A percentile compares a stretch with the other conserved stretches of the same genome.
These are phyloP conservation scores for Yamadazyma tumulicola DNA, from an alignment of 805 yeast species.

Conservation along the genomic window DNA sequence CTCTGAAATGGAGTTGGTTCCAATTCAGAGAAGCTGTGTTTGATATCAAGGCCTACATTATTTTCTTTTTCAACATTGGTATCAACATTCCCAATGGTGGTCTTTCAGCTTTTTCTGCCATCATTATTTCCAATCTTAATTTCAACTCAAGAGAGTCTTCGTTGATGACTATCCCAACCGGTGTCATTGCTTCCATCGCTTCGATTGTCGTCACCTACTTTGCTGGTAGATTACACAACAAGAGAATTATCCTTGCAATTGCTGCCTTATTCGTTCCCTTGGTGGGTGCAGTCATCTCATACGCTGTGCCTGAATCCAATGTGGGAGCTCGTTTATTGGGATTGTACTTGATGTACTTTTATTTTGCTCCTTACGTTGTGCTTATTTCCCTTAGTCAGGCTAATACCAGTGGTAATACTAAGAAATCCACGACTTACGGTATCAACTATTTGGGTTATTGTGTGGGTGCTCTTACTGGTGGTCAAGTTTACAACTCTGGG, in stretches of 20 bases:
- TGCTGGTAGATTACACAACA: conserved; percentile 22
- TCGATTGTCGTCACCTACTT: conserved; percentile 28
- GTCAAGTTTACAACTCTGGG: conserved; percentile 19
- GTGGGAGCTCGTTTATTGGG: conserved; percentile 21
- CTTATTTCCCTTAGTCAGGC: conserved; percentile 25
- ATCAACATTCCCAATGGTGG: conserved; percentile 30
- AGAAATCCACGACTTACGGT: conserved; percentile 30
- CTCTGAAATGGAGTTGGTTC: conserved; percentile 16
- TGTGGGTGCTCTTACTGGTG: conserved; percentile 25
- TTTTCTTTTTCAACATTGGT: conserved; percentile 22
- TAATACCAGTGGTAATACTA: conserved; percentile 28
- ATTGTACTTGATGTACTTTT: conserved; percentile 31
- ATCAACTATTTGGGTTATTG: conserved; percentile 31
- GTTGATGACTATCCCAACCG: conserved; percentile 25
- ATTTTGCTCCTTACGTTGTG: conserved; percentile 26
- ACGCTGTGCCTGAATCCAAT: conserved; percentile 15
- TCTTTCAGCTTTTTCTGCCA: conserved; percentile 25
- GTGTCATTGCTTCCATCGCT: conserved; percentile 27
- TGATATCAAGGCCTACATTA: conserved; percentile 17
- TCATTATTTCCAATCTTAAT: conserved; percentile 26
- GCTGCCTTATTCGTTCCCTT: conserved; percentile 15
- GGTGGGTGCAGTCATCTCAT: conserved; percentile 19
- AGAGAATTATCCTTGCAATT: conserved; percentile 11
- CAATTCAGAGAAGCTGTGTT: conserved; percentile 18
- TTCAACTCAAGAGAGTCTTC: conserved; percentile 17